Percentiles rank a stretch among this genome's conserved stretches.
phyloP scores from a whole-genome alignment of 1,284 basidiomycete species.

The Termitomyces sp. region DNA sequence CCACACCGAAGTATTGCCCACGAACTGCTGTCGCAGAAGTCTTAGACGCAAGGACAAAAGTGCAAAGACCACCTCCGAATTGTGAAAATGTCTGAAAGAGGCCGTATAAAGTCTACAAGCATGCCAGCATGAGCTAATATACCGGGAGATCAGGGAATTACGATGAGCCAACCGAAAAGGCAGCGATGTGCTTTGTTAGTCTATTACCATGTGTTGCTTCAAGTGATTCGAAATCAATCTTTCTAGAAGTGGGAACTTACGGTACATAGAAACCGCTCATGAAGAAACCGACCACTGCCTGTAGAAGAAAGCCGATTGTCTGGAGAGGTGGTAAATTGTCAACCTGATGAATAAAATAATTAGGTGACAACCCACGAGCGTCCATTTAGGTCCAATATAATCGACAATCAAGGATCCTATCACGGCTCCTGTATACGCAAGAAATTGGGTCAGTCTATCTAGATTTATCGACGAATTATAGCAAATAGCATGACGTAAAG shows the following conservation, averaged over 20 bases:
- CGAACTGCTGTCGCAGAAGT: conserved; percentile 81
- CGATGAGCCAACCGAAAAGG: conserved; percentile 54
- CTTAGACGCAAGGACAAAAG: conserved; percentile 78
- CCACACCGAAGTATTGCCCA: conserved; percentile 80
- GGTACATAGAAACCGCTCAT: conserved; percentile 72
- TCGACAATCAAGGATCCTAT: neutral
- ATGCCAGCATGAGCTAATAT: too few species aligned
- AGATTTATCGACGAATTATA: too few species aligned
- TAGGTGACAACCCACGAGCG: neutral
- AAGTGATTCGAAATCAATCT: neutral
- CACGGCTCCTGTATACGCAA: neutral
- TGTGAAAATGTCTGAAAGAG: conserved; percentile 87
- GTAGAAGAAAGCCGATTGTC: conserved; percentile 66
- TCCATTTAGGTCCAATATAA: neutral
- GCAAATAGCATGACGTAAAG: too few species aligned
- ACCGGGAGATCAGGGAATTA: neutral
- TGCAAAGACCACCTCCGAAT: conserved; percentile 75
- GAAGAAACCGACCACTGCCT: conserved; percentile 74
- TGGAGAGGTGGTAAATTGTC: conserved; percentile 19
- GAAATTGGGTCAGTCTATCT: too few species aligned
- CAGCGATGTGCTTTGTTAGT: conserved; percentile 64
- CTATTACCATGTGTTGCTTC: conserved; percentile 20
- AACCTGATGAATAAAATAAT: neutral
- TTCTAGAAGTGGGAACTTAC: conserved; percentile 12
- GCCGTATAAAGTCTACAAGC: conserved; percentile 49